phyloP scores from a whole-genome alignment of 2,329 filamentous ascomycete species.

The Didymella glomerata region DNA sequence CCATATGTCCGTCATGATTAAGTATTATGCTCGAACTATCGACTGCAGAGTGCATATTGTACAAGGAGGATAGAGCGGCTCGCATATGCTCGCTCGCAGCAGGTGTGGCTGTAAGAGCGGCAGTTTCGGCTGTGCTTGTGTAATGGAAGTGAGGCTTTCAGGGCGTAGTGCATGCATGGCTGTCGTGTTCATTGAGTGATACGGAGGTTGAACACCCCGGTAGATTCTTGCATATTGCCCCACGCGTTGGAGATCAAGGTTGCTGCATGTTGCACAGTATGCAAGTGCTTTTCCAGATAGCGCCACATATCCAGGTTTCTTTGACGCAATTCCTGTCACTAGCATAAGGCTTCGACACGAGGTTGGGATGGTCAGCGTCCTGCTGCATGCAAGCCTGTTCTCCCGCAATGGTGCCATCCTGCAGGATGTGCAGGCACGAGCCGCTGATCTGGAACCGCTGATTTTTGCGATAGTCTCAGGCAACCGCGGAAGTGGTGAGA shows the following conservation, averaged over 20 bases:
- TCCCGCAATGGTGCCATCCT: slow-evolving; percentile 6
- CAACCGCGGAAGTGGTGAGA: slow-evolving; percentile 2
- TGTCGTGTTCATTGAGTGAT: slow-evolving; percentile 14
- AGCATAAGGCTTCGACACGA: not conserved
- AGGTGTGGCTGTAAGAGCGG: slow-evolving; percentile 10
- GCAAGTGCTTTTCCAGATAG: not conserved
- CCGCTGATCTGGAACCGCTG: slow-evolving; percentile 11
- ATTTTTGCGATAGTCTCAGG: not conserved
- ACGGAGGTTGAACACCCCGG: not conserved
- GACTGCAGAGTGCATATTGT: not conserved
- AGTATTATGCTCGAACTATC: not conserved
- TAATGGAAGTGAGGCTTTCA: slow-evolving; percentile 11
- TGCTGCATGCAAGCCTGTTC: slow-evolving; percentile 5
- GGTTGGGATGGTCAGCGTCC: not conserved
- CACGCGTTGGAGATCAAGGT: slow-evolving; percentile 5
- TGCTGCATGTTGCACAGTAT: slow-evolving; percentile 2
- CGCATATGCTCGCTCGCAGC: not conserved
- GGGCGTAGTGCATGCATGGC: slow-evolving; percentile 6
- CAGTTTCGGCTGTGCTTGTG: slow-evolving; percentile 16
- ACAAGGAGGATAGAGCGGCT: not conserved
- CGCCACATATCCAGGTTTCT: not conserved
- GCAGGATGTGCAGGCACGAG: slow-evolving; percentile 15
- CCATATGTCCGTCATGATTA: not conserved
- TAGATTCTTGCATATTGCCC: slow-evolving; percentile 3
- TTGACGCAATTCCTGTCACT: not conserved